Conservation (phyloP, 1,139 yeast genomes). For the Debaryomyces robertsiae region DNA sequence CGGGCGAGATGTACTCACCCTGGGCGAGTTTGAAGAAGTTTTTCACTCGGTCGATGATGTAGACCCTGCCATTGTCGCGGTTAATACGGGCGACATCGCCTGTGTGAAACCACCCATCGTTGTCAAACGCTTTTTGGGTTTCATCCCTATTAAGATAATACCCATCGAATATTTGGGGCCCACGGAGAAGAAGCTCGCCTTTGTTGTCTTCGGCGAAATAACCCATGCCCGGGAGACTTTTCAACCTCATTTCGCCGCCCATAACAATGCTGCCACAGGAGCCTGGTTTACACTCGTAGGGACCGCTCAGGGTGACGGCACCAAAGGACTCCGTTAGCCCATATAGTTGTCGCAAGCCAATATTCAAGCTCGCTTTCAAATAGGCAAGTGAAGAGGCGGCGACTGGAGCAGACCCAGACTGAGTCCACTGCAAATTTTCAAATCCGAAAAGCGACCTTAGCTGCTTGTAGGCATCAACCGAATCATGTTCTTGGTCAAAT, state of each 20-base stretch:
- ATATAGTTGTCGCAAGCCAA: conserved; percentile 47
- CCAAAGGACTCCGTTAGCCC: conserved; percentile 52
- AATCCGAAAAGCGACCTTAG: conserved; percentile 31
- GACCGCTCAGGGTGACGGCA: conserved; percentile 36
- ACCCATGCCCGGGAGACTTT: conserved; percentile 43
- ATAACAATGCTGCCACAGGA: conserved; percentile 43
- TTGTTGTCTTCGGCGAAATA: conserved; percentile 33
- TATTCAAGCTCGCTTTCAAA: conserved; percentile 40
- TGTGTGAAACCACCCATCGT: conserved; percentile 39
- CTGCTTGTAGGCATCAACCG: conserved; percentile 13
- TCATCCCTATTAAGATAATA: conserved; percentile 33
- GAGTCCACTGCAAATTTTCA: conserved; percentile 27
- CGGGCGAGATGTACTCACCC: conserved; percentile 43
- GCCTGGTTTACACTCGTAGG: conserved; percentile 42
- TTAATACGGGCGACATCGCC: conserved; percentile 42
- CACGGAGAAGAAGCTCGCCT: conserved; percentile 45
- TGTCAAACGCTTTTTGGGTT: conserved; percentile 23
- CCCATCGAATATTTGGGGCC: conserved; percentile 40
- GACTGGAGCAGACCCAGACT: conserved; percentile 50
- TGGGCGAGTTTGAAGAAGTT: conserved; percentile 45
- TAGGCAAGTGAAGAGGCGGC: conserved; percentile 43
- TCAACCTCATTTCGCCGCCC: conserved; percentile 38
- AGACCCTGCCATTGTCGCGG: conserved; percentile 26
- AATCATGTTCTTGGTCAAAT: conserved; percentile 22
- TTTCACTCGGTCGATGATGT: conserved; percentile 40